Base-by-base conservation (phyloP, 805 yeast species). In the Monosporozyma yasuniensis region DNA sequence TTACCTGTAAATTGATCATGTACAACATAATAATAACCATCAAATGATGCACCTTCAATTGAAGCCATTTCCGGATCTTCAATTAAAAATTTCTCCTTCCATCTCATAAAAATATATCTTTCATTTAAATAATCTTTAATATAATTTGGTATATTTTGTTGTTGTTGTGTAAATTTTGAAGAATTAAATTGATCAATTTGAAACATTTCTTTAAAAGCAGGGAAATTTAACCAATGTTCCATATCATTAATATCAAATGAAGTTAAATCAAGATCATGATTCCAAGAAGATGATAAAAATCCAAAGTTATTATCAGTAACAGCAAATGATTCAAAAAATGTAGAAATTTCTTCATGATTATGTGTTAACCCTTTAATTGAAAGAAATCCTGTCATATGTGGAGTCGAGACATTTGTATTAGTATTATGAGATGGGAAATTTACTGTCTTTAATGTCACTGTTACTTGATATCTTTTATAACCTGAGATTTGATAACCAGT, bases 21-120 rank as follows among this genome's bases (percentile, higher is more conserved):
- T 42, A 88, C 87, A 27, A 89, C 79, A 63, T 89, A 90, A 66
- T 90, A 90, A 63, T 89, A 89, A 0, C 98, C 98, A 42, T 89
- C 96, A 65, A 83, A 90, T 2, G 95, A 84, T 0, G 96, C 96
- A 14, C 75, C 75, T 45, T 68, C 70, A 78, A 91, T 55, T 0
- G 43, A 8, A 18, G 45, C 47, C 70, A 72, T 50, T 77, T 58
- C 64, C 70, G 88, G 81, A 67, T 88, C 95, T 0, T 96, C 95
- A 8, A 86, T 81, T 52, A 90, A 68, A 61, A 88, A 88, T 59
- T 81, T 79, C 66, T 90, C 98, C 68, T 90, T 90, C 98, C 98
- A 90, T 56, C 96, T 75, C 96, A 90, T 90, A 63, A 81, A 90
- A 5, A 90, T 67, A 58, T 70, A 76, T 51, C 80, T 75, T 53